Evolutionary conservation across 2,329 filamentous ascomycete genomes (phyloP).

Genomic region (Pseudopithomyces chartarum): DNA sequence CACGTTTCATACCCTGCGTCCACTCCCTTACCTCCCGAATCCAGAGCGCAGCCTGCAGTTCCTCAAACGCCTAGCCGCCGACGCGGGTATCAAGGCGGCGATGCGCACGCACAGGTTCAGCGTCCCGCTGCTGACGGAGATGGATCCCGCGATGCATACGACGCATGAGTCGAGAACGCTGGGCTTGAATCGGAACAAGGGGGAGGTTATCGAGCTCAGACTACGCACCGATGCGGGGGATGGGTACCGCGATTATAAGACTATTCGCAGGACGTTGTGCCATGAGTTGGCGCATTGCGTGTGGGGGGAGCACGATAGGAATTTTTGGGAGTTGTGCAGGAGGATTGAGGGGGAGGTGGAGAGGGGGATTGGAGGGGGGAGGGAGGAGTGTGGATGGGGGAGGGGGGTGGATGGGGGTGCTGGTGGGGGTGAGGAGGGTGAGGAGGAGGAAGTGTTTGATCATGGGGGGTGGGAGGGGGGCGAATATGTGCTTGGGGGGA

Average conservation of each 20-base stretch:
- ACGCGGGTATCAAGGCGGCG: slow-evolving; percentile 80
- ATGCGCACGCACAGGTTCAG: slow-evolving; percentile 87
- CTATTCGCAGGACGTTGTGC: slow-evolving; percentile 87
- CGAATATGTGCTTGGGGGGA: slow-evolving; percentile 44
- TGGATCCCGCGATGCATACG: slow-evolving; percentile 88
- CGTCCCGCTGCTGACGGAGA: slow-evolving; percentile 88
- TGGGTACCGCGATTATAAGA: slow-evolving; percentile 90
- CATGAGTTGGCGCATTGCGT: slow-evolving; percentile 96
- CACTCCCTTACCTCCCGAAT: slow-evolving; percentile 77
- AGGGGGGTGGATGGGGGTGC: slow-evolving; percentile 42
- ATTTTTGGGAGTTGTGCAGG: slow-evolving; percentile 89
- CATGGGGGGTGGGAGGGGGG: slow-evolving; percentile 53
- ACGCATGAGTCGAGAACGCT: slow-evolving; percentile 80
- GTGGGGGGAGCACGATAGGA: slow-evolving; percentile 77
- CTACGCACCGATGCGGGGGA: slow-evolving; percentile 93
- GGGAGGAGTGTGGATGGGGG: slow-evolving; percentile 56
- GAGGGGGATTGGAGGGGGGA: slow-evolving; percentile 76
- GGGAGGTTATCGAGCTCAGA: slow-evolving; percentile 88
- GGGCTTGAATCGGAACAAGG: slow-evolving; percentile 84
- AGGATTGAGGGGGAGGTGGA: slow-evolving; percentile 89
- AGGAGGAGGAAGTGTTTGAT: slow-evolving; percentile 40
- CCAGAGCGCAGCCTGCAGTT: slow-evolving; percentile 73
- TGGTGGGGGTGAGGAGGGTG: slow-evolving; percentile 33
- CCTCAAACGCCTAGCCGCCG: slow-evolving; percentile 75
- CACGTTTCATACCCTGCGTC: slow-evolving; percentile 79